Percentiles rank a stretch among this genome's conserved stretches.
Evolutionary conservation across 2,329 filamentous ascomycete genomes (phyloP).

Genomic region (Orbilia quercus): DNA sequence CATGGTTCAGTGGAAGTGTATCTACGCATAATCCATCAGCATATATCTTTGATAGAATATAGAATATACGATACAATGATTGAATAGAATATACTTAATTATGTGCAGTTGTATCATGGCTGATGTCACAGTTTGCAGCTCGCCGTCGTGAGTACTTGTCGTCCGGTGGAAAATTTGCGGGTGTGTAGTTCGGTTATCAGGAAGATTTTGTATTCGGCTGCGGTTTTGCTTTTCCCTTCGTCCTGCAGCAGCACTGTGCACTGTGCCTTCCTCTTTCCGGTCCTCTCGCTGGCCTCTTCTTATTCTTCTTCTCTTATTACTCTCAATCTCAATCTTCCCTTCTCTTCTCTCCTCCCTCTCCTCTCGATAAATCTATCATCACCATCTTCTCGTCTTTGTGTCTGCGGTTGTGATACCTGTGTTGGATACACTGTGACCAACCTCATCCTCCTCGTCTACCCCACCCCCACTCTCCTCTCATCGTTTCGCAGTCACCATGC

Average conservation of each 20-base stretch:
- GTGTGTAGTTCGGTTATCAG: constrained; percentile 39
- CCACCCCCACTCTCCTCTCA: constrained; percentile 46
- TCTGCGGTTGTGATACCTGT: constrained; percentile 28
- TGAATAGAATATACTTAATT: no score
- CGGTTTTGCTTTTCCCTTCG: constrained; percentile 62
- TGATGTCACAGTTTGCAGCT: constrained; percentile 55
- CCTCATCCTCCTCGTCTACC: constrained; percentile 21
- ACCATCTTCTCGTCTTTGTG: constrained; percentile 59
- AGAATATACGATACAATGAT: no score
- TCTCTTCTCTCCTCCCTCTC: constrained; percentile 45
- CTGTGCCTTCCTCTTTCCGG: constrained; percentile 62
- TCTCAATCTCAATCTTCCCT: constrained; percentile 62
- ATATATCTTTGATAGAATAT: no score
- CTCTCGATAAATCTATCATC: constrained; percentile 59
- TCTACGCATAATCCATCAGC: no score
- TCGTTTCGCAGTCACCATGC: constrained; percentile 57
- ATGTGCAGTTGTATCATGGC: constrained; percentile 14
- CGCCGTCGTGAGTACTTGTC: constrained; percentile 2
- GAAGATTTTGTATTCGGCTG: constrained; percentile 41
- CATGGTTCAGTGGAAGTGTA: no score
- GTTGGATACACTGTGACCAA: constrained; percentile 33
- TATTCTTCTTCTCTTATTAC: constrained; percentile 31
- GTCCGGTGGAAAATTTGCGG: constrained; percentile 17
- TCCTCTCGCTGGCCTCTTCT: constrained; percentile 57
- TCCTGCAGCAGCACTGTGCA: constrained; percentile 60